Conservation (phyloP, 306 rosid species). For the Pterocarpus santalinus region DNA sequence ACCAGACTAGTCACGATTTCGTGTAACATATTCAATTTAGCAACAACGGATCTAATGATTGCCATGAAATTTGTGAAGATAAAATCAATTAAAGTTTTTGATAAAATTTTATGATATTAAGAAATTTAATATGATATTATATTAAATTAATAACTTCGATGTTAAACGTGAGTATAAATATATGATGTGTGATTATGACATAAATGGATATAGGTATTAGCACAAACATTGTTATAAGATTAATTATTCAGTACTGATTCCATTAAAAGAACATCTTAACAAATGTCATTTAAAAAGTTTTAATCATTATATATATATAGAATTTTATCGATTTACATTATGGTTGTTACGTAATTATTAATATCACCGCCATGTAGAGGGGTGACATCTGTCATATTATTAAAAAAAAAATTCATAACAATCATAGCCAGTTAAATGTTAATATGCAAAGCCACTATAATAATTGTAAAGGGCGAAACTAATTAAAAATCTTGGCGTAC, state of each 20-base stretch:
- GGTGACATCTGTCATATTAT: constrained; percentile 1
- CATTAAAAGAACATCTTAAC: background rate
- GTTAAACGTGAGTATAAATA: background rate
- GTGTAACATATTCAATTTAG: background rate
- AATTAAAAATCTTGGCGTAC: constrained; percentile 14
- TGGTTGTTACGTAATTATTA: background rate
- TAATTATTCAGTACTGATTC: background rate
- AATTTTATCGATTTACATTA: background rate
- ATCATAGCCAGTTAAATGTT: constrained; percentile 24
- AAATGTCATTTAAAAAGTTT: background rate
- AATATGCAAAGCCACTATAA: constrained; percentile 19
- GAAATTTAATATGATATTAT: background rate
- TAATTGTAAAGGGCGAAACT: constrained; percentile 7
- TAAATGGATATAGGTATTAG: background rate
- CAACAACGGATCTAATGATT: background rate
- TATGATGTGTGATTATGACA: background rate
- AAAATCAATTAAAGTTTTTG: background rate
- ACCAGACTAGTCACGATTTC: background rate
- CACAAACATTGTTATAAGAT: background rate
- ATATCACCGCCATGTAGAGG: background rate
- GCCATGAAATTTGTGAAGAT: background rate
- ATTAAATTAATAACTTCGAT: background rate
- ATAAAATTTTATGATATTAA: background rate
- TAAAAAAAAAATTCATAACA: constrained; percentile 10
- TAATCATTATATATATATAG: background rate